phyloP scores from a whole-genome alignment of 345 rosid species.

The Barbarea vulgaris region DNA sequence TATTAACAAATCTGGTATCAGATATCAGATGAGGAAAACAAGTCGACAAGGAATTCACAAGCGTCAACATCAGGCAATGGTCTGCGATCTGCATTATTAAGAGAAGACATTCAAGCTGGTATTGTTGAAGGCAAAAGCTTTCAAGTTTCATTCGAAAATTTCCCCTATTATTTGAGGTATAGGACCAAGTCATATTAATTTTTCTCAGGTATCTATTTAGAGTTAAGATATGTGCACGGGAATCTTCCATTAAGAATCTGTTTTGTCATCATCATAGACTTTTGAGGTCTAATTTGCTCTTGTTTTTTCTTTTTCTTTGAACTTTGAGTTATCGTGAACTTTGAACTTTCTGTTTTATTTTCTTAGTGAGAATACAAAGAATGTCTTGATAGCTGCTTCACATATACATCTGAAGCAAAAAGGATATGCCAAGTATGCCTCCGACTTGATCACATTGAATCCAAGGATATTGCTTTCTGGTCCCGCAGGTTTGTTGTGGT shows the following conservation, averaged over 20 bases:
- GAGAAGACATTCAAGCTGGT: constrained; percentile 66
- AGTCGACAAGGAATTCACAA: constrained; percentile 63
- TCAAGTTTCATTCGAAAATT: constrained; percentile 73
- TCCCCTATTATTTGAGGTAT: constrained; percentile 92
- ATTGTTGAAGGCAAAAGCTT: constrained; percentile 75
- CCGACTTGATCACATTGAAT: constrained; percentile 66
- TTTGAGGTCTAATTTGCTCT: neutral
- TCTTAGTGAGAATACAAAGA: constrained; percentile 78
- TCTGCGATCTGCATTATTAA: constrained; percentile 60
- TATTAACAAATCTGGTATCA: constrained; percentile 55
- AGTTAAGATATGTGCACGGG: constrained; percentile 1
- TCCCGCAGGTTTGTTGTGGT: constrained; percentile 73
- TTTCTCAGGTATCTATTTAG: neutral
- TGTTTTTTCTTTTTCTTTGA: neutral
- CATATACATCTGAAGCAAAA: constrained; percentile 81
- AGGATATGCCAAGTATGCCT: constrained; percentile 70
- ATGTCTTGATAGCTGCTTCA: constrained; percentile 76
- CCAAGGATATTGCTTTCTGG: constrained; percentile 94
- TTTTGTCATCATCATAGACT: constrained; percentile 11
- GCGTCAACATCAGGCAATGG: constrained; percentile 64
- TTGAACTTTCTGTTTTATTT: constrained; percentile 12
- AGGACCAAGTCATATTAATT: constrained; percentile 10
- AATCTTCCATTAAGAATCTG: constrained; percentile 2
- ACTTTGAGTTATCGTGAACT: neutral
- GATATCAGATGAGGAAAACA: constrained; percentile 73